Base-by-base conservation (phyloP, 192 early-diverging fungal genomes). In the Backusella macrospora region DNA sequence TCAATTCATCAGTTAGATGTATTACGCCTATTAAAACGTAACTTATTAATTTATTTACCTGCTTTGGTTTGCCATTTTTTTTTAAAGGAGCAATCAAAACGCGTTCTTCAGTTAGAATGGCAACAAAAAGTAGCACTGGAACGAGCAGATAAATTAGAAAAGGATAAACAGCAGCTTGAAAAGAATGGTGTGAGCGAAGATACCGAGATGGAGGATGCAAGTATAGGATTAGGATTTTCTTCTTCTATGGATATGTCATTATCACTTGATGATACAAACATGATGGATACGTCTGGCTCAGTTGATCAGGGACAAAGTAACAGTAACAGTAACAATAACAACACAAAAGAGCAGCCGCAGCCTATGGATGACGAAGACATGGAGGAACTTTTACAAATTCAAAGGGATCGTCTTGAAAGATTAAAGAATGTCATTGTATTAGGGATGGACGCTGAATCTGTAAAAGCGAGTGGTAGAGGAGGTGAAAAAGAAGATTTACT, bases 71-170 rank as follows among this genome's bases (percentile, higher is more conserved):
- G n/a, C n/a, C n/a, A n/a, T n/a, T 23, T 3, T 29, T 1, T 26
- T 44, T 12, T 3, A 29, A 42, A 80, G 78, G 78, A 80, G 43
- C 78, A 80, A 76, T 80, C 78, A 16, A 75, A 72, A 45, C 73
- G 74, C 12, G 65, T 75, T 29, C 52, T 80, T 2, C 65, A 76
- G 9, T 44, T 79, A 29, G 72, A 76, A 14, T 76, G 62, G 68
- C 62, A 70, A 7, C 75, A 76, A 52, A 76, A 70, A 14, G 48
- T 62, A 21, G 68, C 49, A 1, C 68, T 42, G 13, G 62, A 39
- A 34, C 39, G 70, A 71, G 62, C 18, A 48, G 75, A 70, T 1
- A 55, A 76, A 4, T 43, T 67, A 43, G 64, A 76, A 43, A 55
- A 72, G 8, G 29, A 75, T 8, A 49, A 49, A 5, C 73, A 73